Percentiles rank a stretch among this genome's conserved stretches.
Conservation (phyloP, 2,329 filamentous ascomycete genomes). For the Alternaria sp. region DNA sequence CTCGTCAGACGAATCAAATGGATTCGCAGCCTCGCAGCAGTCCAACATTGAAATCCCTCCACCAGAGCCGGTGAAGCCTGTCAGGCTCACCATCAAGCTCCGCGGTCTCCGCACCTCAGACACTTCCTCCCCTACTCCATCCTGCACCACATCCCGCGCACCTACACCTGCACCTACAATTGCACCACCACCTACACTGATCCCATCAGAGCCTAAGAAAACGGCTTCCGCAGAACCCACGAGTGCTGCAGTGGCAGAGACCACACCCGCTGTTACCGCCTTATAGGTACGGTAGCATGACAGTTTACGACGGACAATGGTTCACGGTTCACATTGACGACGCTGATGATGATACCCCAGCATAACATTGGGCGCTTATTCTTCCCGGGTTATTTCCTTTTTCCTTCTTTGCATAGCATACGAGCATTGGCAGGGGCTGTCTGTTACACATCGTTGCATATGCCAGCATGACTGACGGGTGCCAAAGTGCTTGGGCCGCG, state of each 20-base stretch:
- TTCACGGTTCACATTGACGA: conserved; percentile 24
- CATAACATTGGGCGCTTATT: conserved; percentile 39
- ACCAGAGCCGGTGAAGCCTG: conserved; percentile 31
- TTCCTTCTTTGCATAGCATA: conserved; percentile 44
- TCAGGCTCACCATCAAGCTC: conserved; percentile 45
- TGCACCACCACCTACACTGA: not conserved
- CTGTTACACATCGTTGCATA: conserved; percentile 31
- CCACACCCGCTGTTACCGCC: conserved; percentile 16
- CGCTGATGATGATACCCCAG: conserved; percentile 32
- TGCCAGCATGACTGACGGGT: conserved; percentile 37
- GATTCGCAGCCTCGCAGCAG: conserved; percentile 38
- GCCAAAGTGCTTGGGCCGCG: conserved; percentile 51
- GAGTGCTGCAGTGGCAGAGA: conserved; percentile 11
- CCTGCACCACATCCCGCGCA: conserved; percentile 29
- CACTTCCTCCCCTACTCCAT: conserved; percentile 26
- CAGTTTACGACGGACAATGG: conserved; percentile 17
- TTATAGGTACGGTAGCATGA: conserved; percentile 18
- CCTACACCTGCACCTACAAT: conserved; percentile 12
- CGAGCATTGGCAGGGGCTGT: conserved; percentile 33
- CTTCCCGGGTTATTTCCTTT: conserved; percentile 24
- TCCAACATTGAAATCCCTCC: conserved; percentile 33
- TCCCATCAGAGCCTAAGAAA: conserved; percentile 1
- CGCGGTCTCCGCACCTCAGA: conserved; percentile 43
- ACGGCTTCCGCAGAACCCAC: not conserved
- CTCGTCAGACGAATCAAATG: conserved; percentile 48